phyloP scores from a whole-genome alignment of 2,329 filamentous ascomycete genomes.

The Aspergillus udagawae region DNA sequence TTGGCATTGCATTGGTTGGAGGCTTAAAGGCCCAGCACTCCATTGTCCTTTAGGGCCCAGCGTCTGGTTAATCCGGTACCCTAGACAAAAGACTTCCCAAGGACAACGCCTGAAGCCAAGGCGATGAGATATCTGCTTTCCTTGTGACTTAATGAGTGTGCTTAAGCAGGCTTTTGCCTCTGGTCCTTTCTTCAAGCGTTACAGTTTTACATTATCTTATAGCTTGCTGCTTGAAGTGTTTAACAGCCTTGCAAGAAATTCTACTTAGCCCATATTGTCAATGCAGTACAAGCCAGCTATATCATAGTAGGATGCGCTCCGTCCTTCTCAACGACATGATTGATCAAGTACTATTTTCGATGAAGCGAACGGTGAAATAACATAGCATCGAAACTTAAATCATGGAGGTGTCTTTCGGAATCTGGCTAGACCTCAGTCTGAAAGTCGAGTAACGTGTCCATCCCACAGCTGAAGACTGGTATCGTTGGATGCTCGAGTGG shows the following conservation, averaged over 20 bases:
- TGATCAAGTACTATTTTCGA: neutral
- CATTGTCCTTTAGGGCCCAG: slow-evolving; percentile 38
- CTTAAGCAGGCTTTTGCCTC: neutral
- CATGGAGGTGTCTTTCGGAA: neutral
- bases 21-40: slow-evolving; percentile 55
- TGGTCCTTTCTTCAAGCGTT: neutral
- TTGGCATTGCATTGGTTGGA: slow-evolving; percentile 57
- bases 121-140: neutral
- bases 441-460: too few species aligned
- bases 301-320: neutral
- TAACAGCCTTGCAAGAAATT: neutral
- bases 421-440: too few species aligned
- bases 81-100: neutral
- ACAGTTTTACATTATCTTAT: neutral
- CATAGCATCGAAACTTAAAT: neutral
- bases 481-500: neutral
- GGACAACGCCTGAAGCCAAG: neutral
- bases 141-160: neutral
- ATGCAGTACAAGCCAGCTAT: neutral
- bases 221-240: neutral
- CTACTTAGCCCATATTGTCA: neutral
- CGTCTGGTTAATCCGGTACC: neutral
- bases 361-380: neutral
- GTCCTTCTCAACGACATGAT: neutral
- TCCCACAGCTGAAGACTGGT: too few species aligned